Evolutionary conservation across 345 rosid genomes (phyloP), one percentile per base, ranked within the genome.

Genomic region (Hevea brasiliensis): DNA sequence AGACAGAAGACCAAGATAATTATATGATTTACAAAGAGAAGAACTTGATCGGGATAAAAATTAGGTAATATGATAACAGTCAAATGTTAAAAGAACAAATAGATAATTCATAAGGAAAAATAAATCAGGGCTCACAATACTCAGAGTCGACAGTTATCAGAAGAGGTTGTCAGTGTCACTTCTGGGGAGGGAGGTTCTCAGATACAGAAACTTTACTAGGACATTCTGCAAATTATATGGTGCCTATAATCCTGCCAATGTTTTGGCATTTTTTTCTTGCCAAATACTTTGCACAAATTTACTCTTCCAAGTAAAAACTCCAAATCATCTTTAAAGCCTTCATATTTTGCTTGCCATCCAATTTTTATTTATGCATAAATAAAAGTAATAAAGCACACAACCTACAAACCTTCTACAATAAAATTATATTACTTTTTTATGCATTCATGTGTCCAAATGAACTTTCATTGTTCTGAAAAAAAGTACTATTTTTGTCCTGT

Each of bases 161-260:
- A 41, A 68, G 32, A 15, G 15, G 29, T 53, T 53, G n/a, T 32
- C 37, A n/a, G n/a, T n/a, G 61, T 69, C 51, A 69, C 47, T 69
- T 55, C 18, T 45, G 26, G 56, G 47, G 70, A 26, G 40, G 40
- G 1, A 66, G 23, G 41, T 14, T 12, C 56, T 27, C 18, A 41
- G 41, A 21, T 20, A 21, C 18, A 42, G 17, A 41, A 63, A 7
- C 5, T 24, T 41, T n/a, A 44, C 41, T 42, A 0, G 20, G 47
- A 44, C 1, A 47, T 14, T 47, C 51, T 47, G 11, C 18, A 47
- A 14, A 0, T 47, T 1, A 47, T 47, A 47, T 0, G 11, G 18
- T 14, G 18, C 51, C 18, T 47, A 47, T 47, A 50, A 15, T 50
- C n/a, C n/a, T 15, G 17, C n/a, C n/a, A 1, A 50, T 5, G 2